phyloP scores from a whole-genome alignment of 495 filamentous ascomycete species.

The Penicillium waksmanii region DNA sequence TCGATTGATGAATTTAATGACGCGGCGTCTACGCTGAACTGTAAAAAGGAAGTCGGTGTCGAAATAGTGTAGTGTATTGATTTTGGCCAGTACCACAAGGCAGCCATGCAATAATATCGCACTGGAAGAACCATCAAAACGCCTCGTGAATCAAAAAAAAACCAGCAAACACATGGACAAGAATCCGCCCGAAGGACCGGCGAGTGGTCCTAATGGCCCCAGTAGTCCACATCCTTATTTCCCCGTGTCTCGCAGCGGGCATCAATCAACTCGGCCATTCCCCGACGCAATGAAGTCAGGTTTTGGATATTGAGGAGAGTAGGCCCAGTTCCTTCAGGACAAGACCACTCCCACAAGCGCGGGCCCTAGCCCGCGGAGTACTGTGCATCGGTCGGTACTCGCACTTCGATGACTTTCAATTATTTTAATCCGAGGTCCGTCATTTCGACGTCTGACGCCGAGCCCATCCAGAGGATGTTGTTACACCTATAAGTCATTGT shows the following conservation, averaged over 20 bases:
- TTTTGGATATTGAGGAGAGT: no score
- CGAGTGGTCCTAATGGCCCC: no score
- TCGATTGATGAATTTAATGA: not conserved
- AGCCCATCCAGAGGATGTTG: conserved; percentile 91
- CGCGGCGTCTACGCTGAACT: not conserved
- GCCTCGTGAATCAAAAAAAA: conserved; percentile 31
- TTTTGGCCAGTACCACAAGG: not conserved
- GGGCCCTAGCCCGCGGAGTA: not conserved
- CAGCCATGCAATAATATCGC: conserved; percentile 27
- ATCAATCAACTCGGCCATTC: not conserved
- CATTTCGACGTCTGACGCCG: conserved; percentile 62
- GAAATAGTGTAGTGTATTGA: not conserved
- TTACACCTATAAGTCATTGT: conserved; percentile 67
- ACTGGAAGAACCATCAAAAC: conserved; percentile 28
- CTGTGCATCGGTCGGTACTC: conserved; percentile 1
- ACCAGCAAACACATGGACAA: conserved; percentile 13
- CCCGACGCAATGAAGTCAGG: not conserved
- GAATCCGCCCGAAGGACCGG: not conserved
- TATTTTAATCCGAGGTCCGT: conserved; percentile 53
- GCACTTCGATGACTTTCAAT: not conserved
- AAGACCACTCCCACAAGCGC: not conserved
- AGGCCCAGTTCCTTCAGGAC: no score
- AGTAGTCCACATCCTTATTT: no score
- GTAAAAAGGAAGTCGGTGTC: not conserved
- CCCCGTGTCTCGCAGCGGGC: not conserved